Conservation (phyloP, 2,329 filamentous ascomycete species). For the Torrubiellomyces zombiae region DNA sequence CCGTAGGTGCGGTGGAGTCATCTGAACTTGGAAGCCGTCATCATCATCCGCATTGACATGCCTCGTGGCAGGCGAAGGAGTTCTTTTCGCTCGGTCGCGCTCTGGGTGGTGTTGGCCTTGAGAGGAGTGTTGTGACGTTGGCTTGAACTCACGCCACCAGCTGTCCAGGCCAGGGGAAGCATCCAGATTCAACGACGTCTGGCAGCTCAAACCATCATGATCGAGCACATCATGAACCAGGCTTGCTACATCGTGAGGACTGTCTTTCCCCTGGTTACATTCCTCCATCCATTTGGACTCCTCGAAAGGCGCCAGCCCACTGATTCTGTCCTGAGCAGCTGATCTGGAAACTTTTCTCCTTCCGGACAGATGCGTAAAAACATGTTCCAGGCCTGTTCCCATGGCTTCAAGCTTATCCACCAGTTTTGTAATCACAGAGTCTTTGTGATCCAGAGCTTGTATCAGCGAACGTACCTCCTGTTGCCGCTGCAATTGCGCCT, state of each 20-base stretch:
- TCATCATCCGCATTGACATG: conserved; percentile 19
- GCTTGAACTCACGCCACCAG: conserved; percentile 32
- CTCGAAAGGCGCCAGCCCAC: conserved; percentile 33
- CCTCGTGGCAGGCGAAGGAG: conserved; percentile 6
- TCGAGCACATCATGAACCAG: conserved; percentile 27
- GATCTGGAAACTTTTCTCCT: conserved; percentile 28
- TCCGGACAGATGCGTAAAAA: conserved; percentile 33
- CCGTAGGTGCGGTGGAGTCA: conserved; percentile 24
- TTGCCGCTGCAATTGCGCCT: conserved; percentile 23
- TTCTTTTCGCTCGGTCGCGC: too few species aligned
- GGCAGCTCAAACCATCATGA: conserved; percentile 14
- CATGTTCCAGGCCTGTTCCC: conserved; percentile 32
- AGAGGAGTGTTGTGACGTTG: conserved; percentile 13
- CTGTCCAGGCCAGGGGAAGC: conserved; percentile 21
- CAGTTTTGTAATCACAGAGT: conserved; percentile 31
- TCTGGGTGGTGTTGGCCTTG: too few species aligned
- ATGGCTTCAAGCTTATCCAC: conserved; percentile 36
- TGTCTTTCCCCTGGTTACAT: conserved; percentile 8
- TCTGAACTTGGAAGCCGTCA: conserved; percentile 35
- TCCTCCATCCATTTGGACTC: conserved; percentile 20
- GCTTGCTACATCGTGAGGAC: conserved; percentile 14
- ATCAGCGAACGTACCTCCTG: conserved; percentile 27
- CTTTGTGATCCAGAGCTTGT: conserved; percentile 29
- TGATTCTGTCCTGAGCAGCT: conserved; percentile 29
- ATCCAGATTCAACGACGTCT: conserved; percentile 12